Evolutionary conservation across 1,284 basidiomycete species (phyloP), one percentile per base, ranked within the genome.

Genomic region (Cryptococcus sp.): DNA sequence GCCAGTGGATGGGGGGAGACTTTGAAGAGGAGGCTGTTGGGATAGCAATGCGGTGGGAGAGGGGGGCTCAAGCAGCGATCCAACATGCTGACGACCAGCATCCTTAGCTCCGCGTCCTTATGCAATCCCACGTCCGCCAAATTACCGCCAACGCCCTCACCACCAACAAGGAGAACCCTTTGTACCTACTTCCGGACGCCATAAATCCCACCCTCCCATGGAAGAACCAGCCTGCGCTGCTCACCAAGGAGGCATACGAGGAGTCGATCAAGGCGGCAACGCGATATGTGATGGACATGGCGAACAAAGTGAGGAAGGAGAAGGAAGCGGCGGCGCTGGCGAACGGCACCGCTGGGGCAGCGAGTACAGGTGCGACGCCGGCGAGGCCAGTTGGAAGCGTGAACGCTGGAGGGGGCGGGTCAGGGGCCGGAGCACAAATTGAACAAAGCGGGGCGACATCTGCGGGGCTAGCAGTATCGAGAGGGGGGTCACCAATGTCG

Each of bases 161-260:
- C 5, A 40, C 35, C 18, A 35, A 39, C 35, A 36, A 53, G 38
- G 55, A 57, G 9, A 64, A 66, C 45, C 62, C 62, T 3, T 49
- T 66, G 4, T 45, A 59, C 3, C 43, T 37, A 44, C 45, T 66
- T 28, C 59, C 48, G 53, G 47, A 49, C 2, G 54, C 56, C 24
- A 56, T 66, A 18, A 53, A 66, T 51, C 60, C 62, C 2, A 52
- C 60, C 2, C 33, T 61, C 40, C 52, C 64, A 13, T 64, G 36
- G 39, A 50, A 52, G 7, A 55, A 50, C 15, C 40, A 37, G 39
- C 55, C 56, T 20, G 52, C 62, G 12, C 38, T 66, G 4, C 51
- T 64, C 33, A 52, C 47, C 37, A 56, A 55, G 23, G 64, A 61
- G 21, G 55, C 43, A 11, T 66, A 56, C 38, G n/a, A 54, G 3